phyloP scores from a whole-genome alignment of 139 green algal genomes.

The Astrephomene gubernaculifera region DNA sequence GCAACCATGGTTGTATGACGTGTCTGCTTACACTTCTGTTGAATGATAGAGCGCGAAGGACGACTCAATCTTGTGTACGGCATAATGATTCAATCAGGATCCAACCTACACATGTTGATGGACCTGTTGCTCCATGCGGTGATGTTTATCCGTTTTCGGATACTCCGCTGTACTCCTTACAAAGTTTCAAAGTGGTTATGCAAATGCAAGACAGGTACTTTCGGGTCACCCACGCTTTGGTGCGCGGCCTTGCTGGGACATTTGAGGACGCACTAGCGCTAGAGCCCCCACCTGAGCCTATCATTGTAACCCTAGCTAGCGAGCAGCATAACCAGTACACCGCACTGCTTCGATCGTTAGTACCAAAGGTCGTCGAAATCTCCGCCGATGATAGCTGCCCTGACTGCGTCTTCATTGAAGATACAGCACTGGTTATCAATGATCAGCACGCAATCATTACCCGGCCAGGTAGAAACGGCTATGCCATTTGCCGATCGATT shows the following conservation, averaged over 20 bases:
- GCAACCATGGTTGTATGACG: too few species aligned
- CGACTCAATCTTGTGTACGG: too few species aligned
- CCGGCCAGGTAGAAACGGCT: conserved; percentile 12
- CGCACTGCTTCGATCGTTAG: conserved; percentile 17
- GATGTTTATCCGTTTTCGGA: too few species aligned
- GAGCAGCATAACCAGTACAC: conserved; percentile 36
- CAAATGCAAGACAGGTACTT: not conserved
- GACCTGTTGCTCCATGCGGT: too few species aligned
- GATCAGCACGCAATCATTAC: not conserved
- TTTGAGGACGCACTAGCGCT: conserved; percentile 37
- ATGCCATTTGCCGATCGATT: too few species aligned
- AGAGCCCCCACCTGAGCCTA: conserved; percentile 18
- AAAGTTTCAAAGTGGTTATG: not conserved
- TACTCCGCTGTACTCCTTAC: too few species aligned
- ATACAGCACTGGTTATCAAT: conserved; percentile 8
- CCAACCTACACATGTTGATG: too few species aligned
- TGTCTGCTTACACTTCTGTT: too few species aligned
- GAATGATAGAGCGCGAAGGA: too few species aligned
- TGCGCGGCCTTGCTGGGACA: conserved; percentile 5
- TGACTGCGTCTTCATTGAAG: conserved; percentile 53
- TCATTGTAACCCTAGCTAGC: conserved; percentile 2
- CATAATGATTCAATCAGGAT: too few species aligned
- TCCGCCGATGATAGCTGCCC: conserved; percentile 39
- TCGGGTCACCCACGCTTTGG: conserved; percentile 9
- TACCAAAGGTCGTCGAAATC: conserved; percentile 4